Evolutionary conservation across 2,329 filamentous ascomycete species (phyloP).

Genomic region (Exserohilum rostratum): DNA sequence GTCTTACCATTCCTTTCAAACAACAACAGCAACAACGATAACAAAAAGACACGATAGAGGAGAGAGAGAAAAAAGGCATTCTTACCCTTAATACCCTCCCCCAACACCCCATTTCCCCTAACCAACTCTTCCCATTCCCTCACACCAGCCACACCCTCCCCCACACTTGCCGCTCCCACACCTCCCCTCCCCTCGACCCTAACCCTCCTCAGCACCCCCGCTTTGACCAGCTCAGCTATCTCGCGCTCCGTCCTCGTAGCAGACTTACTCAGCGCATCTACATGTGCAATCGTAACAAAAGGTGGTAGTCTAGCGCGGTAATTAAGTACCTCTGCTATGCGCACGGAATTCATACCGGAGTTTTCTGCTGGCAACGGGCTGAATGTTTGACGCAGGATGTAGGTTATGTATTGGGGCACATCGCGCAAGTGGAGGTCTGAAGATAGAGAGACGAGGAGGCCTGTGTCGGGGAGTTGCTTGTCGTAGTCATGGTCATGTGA

Average conservation of each 20-base stretch:
- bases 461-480: constrained; percentile 66
- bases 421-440: constrained; percentile 64
- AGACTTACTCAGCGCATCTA: constrained; percentile 67
- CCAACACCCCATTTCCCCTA: constrained; percentile 26
- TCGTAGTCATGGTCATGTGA: constrained; percentile 47
- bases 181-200: constrained; percentile 67
- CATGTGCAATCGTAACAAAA: constrained; percentile 68
- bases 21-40: too few relatives aligned
- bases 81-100: constrained; percentile 47
- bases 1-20: too few relatives aligned
- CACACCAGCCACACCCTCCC: constrained; percentile 68
- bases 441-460: constrained; percentile 62
- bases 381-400: constrained; percentile 69
- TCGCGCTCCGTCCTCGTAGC: constrained; percentile 72
- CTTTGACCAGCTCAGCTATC: constrained; percentile 64
- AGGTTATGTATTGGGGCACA: constrained; percentile 67
- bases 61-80: too few relatives aligned
- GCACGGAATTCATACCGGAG: constrained; percentile 69
- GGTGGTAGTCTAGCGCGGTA: constrained; percentile 66
- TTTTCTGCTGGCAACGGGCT: constrained; percentile 63
- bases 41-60: too few relatives aligned
- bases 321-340: constrained; percentile 68
- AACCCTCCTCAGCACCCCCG: constrained; percentile 66
- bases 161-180: constrained; percentile 61
- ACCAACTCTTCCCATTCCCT: constrained; percentile 54